Conservation (phyloP, 495 filamentous ascomycete species). For the Xylaria grammica region DNA sequence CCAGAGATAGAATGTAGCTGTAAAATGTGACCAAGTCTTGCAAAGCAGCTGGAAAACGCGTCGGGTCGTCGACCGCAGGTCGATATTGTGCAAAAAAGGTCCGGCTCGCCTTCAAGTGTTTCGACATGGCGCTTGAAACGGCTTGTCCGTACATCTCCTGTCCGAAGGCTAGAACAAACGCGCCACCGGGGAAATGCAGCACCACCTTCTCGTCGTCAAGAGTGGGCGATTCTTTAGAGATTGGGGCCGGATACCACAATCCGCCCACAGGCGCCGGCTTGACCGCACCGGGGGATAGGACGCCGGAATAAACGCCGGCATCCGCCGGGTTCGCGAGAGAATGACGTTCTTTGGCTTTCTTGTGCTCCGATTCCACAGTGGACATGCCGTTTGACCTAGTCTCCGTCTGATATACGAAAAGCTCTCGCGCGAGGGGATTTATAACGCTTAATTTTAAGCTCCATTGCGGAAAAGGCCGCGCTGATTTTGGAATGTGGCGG, state of each 20-base stretch:
- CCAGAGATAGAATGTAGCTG: slow-evolving; percentile 14
- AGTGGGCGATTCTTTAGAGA: not conserved
- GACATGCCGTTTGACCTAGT: not conserved
- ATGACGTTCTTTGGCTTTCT: slow-evolving; percentile 1
- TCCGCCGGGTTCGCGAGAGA: not conserved
- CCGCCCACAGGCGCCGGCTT: slow-evolving; percentile 8
- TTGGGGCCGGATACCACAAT: slow-evolving; percentile 19
- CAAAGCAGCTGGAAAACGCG: slow-evolving; percentile 25
- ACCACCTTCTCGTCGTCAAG: slow-evolving; percentile 15
- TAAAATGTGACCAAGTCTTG: slow-evolving; percentile 30
- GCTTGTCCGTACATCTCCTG: not conserved
- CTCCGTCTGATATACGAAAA: not conserved
- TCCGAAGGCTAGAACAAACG: slow-evolving; percentile 25
- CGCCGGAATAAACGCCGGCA: not conserved
- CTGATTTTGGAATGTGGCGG: not conserved
- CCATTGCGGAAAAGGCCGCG: not conserved
- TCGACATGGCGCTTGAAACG: not conserved
- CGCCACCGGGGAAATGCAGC: slow-evolving; percentile 27
- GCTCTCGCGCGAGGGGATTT: not conserved
- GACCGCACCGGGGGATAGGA: not conserved
- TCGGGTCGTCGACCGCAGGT: not conserved
- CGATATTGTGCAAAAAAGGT: slow-evolving; percentile 28
- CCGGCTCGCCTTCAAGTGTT: slow-evolving; percentile 2
- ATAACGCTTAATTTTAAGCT: not conserved
- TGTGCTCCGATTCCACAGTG: not conserved